Conservation (phyloP, 768 basidiomycete genomes). For the Porphyrellus cyaneotinctus region DNA sequence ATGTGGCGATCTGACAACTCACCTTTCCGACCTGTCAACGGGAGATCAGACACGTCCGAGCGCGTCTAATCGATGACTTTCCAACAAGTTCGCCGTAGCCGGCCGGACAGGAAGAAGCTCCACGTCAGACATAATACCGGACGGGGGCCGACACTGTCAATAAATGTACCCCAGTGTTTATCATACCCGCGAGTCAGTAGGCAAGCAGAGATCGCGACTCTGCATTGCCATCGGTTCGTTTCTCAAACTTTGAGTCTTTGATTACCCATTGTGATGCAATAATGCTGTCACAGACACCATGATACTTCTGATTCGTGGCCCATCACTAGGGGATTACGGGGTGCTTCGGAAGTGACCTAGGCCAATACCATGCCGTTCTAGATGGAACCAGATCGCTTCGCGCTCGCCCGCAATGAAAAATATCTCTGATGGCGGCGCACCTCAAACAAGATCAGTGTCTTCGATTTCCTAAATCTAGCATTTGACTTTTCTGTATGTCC, state of each 20-base stretch:
- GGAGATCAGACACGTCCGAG: not conserved
- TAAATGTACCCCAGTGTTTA: slow-evolving; percentile 2
- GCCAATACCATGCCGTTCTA: slow-evolving; percentile 8
- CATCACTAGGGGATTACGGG: not conserved
- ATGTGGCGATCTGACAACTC: not conserved
- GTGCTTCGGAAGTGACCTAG: slow-evolving; percentile 9
- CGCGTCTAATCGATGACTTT: not conserved
- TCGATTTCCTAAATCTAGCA: slow-evolving; percentile 26
- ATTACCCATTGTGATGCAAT: slow-evolving; percentile 17
- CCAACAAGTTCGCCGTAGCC: not conserved
- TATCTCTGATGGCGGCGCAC: slow-evolving; percentile 23
- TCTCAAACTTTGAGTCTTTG: slow-evolving; percentile 24
- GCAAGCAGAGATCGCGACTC: slow-evolving; percentile 15
- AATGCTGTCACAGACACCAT: slow-evolving; percentile 12
- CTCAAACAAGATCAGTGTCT: slow-evolving; percentile 6
- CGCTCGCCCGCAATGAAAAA: slow-evolving; percentile 13
- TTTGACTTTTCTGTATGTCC: slow-evolving; percentile 21
- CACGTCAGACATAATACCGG: slow-evolving; percentile 13
- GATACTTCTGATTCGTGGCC: slow-evolving; percentile 5
- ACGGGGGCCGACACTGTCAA: no score
- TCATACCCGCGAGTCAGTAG: slow-evolving; percentile 27
- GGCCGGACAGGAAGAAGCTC: not conserved
- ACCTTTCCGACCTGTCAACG: no score
- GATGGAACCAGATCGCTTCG: slow-evolving; percentile 15
- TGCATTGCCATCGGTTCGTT: slow-evolving; percentile 6